Conservation (phyloP, 352 stramenopile genomes). For the Phytophthora citrophthora region DNA sequence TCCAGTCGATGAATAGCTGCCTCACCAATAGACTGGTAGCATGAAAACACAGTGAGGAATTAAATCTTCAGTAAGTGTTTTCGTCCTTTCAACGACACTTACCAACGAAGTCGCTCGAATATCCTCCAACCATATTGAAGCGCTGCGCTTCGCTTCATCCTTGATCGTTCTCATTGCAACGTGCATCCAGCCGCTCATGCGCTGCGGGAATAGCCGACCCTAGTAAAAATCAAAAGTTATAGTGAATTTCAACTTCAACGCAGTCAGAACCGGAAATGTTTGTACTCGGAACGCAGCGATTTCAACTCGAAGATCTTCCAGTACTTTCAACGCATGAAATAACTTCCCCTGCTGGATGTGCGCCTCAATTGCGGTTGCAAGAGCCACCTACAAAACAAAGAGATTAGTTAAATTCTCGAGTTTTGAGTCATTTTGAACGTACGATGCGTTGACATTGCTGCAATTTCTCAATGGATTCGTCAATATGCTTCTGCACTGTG, state of each 20-base stretch:
- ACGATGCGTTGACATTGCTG: slow-evolving; percentile 85
- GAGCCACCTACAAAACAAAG: slow-evolving; percentile 44
- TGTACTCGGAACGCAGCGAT: slow-evolving; percentile 72
- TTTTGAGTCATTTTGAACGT: neutral
- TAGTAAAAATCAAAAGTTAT: slow-evolving; percentile 20
- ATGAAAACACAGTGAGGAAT: neutral
- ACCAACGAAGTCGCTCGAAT: slow-evolving; percentile 69
- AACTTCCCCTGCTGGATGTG: slow-evolving; percentile 78
- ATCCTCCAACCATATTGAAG: slow-evolving; percentile 76
- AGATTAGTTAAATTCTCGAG: neutral
- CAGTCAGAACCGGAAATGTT: neutral
- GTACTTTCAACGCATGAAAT: slow-evolving; percentile 79
- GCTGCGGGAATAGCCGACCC: slow-evolving; percentile 78
- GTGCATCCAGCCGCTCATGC: slow-evolving; percentile 85
- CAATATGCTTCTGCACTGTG: slow-evolving; percentile 67
- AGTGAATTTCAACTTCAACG: slow-evolving; percentile 2
- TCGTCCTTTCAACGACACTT: neutral
- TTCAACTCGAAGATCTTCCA: slow-evolving; percentile 74
- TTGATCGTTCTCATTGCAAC: slow-evolving; percentile 75
- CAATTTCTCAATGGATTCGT: slow-evolving; percentile 81
- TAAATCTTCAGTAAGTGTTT: too few species aligned
- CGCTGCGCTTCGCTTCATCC: slow-evolving; percentile 68
- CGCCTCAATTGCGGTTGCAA: slow-evolving; percentile 68
- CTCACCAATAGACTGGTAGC: slow-evolving; percentile 58
- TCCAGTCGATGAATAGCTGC: slow-evolving; percentile 73